Base-by-base conservation (phyloP, 441 rosid genomes). In the Theobroma grandiflorum region DNA sequence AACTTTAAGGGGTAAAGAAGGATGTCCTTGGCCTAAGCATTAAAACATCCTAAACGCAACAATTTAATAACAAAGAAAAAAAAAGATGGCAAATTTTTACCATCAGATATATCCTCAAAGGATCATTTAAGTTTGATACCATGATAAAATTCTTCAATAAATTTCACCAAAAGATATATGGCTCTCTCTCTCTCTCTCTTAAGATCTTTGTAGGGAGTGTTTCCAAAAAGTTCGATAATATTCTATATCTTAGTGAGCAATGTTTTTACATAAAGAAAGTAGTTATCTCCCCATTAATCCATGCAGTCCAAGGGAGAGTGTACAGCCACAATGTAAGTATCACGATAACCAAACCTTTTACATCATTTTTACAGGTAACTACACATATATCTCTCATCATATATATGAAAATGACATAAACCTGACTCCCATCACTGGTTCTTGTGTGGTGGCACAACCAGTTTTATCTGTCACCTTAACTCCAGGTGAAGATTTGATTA, bases 21-120 rank as follows among this genome's bases (percentile, higher is more conserved):
- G n/a, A 40, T 31, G 37, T 38, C 33, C 76, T 55, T 73, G n/a
- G 22, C 37, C 26, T n/a, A 73, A 37, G 35, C 49, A 11, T 14
- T n/a, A n/a, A 37, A 55, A 72, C 10, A 50, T 33, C 43, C 33
- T 71, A 42, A 53, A 72, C 9, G 49, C 76, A 52, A 47, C 74
- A 47, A 26, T 14, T 22, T 8, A 26, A 53, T 53, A 53, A 50
- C 16, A 49, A 26, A 20, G 2, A 11, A 7, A 35, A 33, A 35
- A 33, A 9, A n/a, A 16, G 31, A 72, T 73, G 65, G 64, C 9
- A 6, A 55, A 38, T 6, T 55, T 45, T 55, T 38, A 55, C 14
- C 33, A 73, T 37, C 63, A n/a, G 45, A 72, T 72, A 52, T 50
- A 72, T 4, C 61, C 57, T 31, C 62, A 33, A 50, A 72, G 15